Percentiles rank a stretch among this genome's conserved stretches.
phyloP scores from a whole-genome alignment of 108 stramenopile genomes.

The Seminavis robusta region DNA sequence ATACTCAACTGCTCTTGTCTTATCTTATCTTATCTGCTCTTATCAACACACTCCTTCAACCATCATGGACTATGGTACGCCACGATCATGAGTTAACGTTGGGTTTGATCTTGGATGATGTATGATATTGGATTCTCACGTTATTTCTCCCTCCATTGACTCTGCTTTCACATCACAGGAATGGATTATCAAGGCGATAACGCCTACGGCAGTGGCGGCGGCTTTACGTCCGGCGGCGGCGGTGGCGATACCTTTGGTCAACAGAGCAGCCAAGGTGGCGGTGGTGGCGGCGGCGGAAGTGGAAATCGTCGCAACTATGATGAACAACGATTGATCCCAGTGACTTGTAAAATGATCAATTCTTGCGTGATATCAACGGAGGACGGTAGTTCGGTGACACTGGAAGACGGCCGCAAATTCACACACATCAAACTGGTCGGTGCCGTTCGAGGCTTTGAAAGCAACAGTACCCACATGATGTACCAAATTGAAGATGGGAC shows the following conservation, averaged over 20 bases:
- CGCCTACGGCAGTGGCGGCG: conserved; percentile 10
- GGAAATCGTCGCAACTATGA: conserved; percentile 59
- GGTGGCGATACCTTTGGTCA: conserved; percentile 7
- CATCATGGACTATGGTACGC: too few species aligned
- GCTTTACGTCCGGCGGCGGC: conserved; percentile 5
- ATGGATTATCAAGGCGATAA: conserved; percentile 47
- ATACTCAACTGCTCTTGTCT: not conserved
- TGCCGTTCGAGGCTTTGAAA: conserved; percentile 52
- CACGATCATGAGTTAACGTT: too few species aligned
- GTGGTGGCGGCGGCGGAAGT: conserved; percentile 9
- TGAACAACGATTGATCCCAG: conserved; percentile 76
- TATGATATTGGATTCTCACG: too few species aligned
- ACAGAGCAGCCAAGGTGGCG: conserved; percentile 7
- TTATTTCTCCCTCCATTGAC: not conserved
- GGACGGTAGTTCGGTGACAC: conserved; percentile 23
- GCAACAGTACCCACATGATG: conserved; percentile 49
- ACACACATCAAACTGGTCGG: conserved; percentile 69
- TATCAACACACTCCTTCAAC: too few species aligned
- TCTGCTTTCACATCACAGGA: conserved; percentile 21
- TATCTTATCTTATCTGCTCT: too few species aligned
- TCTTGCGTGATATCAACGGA: conserved; percentile 26
- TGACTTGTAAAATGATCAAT: conserved; percentile 77
- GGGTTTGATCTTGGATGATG: too few species aligned
- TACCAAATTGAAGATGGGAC: conserved; percentile 86
- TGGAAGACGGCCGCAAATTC: conserved; percentile 70